Evolutionary conservation across 148 eudicot genomes (phyloP), one percentile per base, ranked within the genome.

Genomic region (Rhododendron kiyosumense): DNA sequence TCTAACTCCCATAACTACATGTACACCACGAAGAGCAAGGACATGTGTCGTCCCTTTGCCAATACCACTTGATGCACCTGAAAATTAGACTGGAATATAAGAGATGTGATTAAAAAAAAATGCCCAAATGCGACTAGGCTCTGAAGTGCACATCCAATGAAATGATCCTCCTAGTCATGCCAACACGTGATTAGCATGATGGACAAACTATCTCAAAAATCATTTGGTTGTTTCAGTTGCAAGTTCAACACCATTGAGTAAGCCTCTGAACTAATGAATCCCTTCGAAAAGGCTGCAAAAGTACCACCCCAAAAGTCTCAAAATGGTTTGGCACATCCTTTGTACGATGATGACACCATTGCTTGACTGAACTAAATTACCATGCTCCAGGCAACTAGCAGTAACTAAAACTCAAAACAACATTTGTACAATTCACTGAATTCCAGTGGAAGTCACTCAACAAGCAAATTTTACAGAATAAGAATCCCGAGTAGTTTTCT

Each of bases 61-160:
- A 69, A 69, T 94, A 20, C 99, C 99, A 71, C 94, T 95, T 36
- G 99, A 88, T 82, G 99, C 96, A 84, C 99, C 99, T 97, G 87
- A 87, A 87, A 86, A 87, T 83, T 79, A n/a, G 30, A 14, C 78
- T 22, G 52, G 49, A n/a, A 61, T 24, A 22, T 63, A 89, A 57
- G 24, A 57, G 24, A 57, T 18, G 63, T 17, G 63, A 57, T 57
- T 0, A 57, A 3, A 52, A 52, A 61, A n/a, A 54, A 54, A 7
- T 2, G 28, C 71, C 20, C 24, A 83, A 78, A 11, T 41, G 7
- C 43, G 45, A 79, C 49, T 26, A 22, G 17, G 15, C 43, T 41
- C 28, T 43, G 30, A 86, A 71, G 20, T 82, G 5, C 18, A 17
- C n/a, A 32, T 28, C 61, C 54, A 34, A 65, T 63, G 36, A 6